Conservation (phyloP, 345 rosid species). For the Populus tremula region DNA sequence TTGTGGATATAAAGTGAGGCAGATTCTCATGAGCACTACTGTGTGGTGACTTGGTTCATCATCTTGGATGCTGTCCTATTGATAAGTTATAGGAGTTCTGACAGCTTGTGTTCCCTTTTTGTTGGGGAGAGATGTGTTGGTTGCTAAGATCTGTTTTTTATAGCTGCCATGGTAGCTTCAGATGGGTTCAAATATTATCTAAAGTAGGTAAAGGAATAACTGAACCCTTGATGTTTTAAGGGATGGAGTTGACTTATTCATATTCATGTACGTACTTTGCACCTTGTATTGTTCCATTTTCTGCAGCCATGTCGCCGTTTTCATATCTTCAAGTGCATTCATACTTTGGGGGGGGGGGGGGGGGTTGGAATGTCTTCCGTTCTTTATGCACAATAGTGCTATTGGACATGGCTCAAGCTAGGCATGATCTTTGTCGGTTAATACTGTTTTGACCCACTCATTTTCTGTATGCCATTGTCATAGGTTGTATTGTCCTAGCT, state of each 20-base stretch:
- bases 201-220: not conserved
- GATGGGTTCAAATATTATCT: not conserved
- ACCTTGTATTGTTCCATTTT: not conserved
- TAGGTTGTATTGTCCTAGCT: too few species aligned
- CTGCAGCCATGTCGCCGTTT: too few species aligned
- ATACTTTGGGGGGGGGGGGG: too few species aligned
- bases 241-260: not conserved
- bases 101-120: not conserved
- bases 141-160: not conserved
- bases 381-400: too few species aligned
- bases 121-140: not conserved
- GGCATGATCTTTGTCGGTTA: too few species aligned
- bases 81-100: not conserved
- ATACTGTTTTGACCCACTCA: too few species aligned
- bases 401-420: too few species aligned
- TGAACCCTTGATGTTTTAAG: not conserved
- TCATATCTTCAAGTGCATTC: too few species aligned
- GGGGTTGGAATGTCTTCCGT: too few species aligned
- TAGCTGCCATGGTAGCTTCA: not conserved
- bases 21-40: not conserved
- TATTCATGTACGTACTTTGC: too few species aligned
- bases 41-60: not conserved
- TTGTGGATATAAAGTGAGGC: not conserved
- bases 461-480: too few species aligned
- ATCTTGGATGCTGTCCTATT: not conserved